Base-by-base conservation (phyloP, 2,329 filamentous ascomycete species). In the Talaromyces sp. region DNA sequence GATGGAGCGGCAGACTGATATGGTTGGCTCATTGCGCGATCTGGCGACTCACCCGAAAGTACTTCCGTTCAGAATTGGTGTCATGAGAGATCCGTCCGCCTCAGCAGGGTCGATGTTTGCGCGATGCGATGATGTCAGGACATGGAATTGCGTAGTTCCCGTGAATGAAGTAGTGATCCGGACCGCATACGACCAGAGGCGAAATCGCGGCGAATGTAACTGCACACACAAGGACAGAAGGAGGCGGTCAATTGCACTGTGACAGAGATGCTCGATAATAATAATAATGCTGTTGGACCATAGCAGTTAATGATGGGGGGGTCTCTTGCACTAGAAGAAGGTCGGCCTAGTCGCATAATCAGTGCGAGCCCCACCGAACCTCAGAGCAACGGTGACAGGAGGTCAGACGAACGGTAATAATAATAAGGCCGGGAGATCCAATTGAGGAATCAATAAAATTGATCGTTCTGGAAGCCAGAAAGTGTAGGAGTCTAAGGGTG, bases 11-110 rank as follows among this genome's bases (percentile, higher is more conserved):
- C 44, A 6, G 57, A 56, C 27, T 55, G 59, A 28, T 56, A 58
- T 10, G 56, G 61, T 34, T 62, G 56, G 27, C 50, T 53, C 61
- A 62, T 62, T 53, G 50, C 50, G 27, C 50, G 23, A 53, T 27
- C 30, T 53, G 30, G 50, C 28, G 28, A 31, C 12, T 31, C 30
- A 53, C 50, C 27, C 30, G 27, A 31, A 4, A n/a, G 27, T 28
- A 53, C 31, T 27, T 31, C 50, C 14, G 14, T 53, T 31, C 50
- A 30, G 28, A 30, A 28, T 16, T 31, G 50, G 50, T 53, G 50
- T 53, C 50, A 53, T 53, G 50, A 53, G 50, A 30, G 27, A 23
- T n/a, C n/a, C n/a, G 44, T 47, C 10, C 44, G 44, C 44, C 44
- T 47, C 44, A 27, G 18, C 44, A 23, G 44, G 44, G 44, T 47